Conservation (phyloP, 257 asterid genomes). For the Solanum bulbocastanum region DNA sequence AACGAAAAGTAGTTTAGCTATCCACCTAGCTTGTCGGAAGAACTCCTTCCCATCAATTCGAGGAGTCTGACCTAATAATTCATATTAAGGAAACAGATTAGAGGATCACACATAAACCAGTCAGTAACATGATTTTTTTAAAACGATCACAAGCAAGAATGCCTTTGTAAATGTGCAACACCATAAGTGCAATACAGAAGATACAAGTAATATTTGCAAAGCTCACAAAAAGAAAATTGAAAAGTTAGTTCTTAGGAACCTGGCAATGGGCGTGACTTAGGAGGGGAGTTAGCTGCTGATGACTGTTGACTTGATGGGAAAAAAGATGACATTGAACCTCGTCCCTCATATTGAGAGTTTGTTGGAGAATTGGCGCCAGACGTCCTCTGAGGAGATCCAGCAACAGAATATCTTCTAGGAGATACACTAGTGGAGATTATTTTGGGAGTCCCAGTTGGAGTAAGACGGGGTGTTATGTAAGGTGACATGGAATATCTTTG, state of each 20-base stretch:
- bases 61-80: conserved; percentile 62
- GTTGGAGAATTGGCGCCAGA: conserved; percentile 61
- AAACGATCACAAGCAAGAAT: not conserved
- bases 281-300: conserved; percentile 95
- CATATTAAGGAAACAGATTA: not conserved
- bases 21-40: conserved; percentile 95
- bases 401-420: conserved; percentile 74
- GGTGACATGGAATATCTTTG: conserved; percentile 44
- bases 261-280: conserved; percentile 61
- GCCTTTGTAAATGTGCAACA: not conserved
- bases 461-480: conserved; percentile 58
- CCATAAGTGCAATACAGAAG: not conserved
- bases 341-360: conserved; percentile 34
- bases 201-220: not conserved
- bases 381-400: conserved; percentile 57
- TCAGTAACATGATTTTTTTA: not conserved
- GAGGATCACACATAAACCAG: not conserved
- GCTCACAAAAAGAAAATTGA: not conserved
- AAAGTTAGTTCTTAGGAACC: conserved; percentile 22
- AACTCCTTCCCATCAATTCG: conserved; percentile 94
- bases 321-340: conserved; percentile 73
- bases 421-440: conserved; percentile 55
- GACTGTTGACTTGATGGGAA: conserved; percentile 95
- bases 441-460: conserved; percentile 77
- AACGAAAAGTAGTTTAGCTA: not conserved